Evolutionary conservation across 768 basidiomycete genomes (phyloP).

Genomic region (Agrocybe praecox): DNA sequence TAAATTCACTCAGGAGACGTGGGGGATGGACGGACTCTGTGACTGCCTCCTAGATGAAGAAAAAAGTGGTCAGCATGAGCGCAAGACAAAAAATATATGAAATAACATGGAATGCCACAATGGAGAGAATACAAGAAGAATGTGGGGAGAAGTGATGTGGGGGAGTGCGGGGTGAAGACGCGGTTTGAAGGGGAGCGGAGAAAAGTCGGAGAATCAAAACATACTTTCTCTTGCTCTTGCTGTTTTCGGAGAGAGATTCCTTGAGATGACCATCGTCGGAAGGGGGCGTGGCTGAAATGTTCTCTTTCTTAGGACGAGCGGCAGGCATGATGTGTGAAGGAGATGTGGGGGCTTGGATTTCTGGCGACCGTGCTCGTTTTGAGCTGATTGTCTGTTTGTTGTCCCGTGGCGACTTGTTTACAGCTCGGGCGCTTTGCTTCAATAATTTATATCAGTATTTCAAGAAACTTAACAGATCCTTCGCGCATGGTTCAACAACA

Average conservation of each 20-base stretch:
- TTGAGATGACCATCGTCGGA: slow-evolving; percentile 63
- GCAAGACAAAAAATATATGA: slow-evolving; percentile 23
- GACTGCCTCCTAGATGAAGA: slow-evolving; percentile 70
- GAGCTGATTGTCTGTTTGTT: slow-evolving; percentile 41
- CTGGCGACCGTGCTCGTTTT: slow-evolving; percentile 32
- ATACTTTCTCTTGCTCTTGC: slow-evolving; percentile 81
- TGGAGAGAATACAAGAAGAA: slow-evolving; percentile 23
- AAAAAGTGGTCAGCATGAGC: slow-evolving; percentile 33
- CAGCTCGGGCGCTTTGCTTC: slow-evolving; percentile 40
- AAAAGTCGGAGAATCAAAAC: slow-evolving; percentile 59
- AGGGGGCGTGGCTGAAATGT: slow-evolving; percentile 59
- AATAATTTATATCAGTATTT: slow-evolving; percentile 43
- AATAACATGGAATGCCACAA: slow-evolving; percentile 37
- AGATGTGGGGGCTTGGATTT: slow-evolving; percentile 29
- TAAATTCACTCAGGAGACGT: background rate
- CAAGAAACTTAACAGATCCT: slow-evolving; percentile 24
- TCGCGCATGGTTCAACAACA: slow-evolving; percentile 23
- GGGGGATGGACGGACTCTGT: slow-evolving; percentile 62
- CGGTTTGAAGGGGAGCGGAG: slow-evolving; percentile 46
- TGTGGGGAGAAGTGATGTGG: slow-evolving; percentile 33
- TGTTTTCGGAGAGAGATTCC: slow-evolving; percentile 64
- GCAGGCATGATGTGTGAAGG: slow-evolving; percentile 56
- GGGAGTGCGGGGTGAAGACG: slow-evolving; percentile 45
- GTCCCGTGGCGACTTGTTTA: slow-evolving; percentile 42
- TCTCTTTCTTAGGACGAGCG: slow-evolving; percentile 69